These are phyloP conservation scores for Aspergillus sp. DNA, from an alignment of 2,329 filamentous ascomycete species.

Conservation along the genomic window DNA sequence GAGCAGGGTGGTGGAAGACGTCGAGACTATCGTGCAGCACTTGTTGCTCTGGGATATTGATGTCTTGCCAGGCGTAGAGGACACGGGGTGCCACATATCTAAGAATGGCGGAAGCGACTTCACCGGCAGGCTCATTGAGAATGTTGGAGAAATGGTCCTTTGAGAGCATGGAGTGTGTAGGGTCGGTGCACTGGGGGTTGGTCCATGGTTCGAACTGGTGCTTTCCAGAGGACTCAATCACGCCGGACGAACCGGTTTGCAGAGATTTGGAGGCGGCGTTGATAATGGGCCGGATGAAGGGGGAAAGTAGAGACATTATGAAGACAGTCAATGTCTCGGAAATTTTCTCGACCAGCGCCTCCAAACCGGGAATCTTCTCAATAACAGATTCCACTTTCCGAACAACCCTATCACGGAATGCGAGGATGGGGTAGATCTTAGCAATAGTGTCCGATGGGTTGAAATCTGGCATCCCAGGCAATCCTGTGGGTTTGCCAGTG, in stretches of 20 bases:
- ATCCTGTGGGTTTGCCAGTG: conserved; percentile 34
- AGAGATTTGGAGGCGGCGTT: conserved; percentile 78
- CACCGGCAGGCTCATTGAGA: conserved; percentile 73
- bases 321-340: conserved; percentile 91
- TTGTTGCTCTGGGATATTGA: conserved; percentile 76
- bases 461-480: conserved; percentile 74
- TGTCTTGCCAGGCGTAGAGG: conserved; percentile 90
- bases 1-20: conserved; percentile 87
- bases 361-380: conserved; percentile 87
- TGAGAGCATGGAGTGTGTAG: conserved; percentile 78
- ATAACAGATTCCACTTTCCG: conserved; percentile 81
- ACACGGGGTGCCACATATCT: conserved; percentile 86
- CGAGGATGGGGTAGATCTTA: conserved; percentile 91
- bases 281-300: conserved; percentile 90
- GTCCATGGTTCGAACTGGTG: conserved; percentile 80
- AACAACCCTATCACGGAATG: conserved; percentile 92
- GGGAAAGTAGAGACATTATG: conserved; percentile 83
- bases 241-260: conserved; percentile 78
- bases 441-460: conserved; percentile 74
- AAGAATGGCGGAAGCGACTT: conserved; percentile 71
- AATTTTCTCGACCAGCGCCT: conserved; percentile 88
- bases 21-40: conserved; percentile 77
- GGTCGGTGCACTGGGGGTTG: conserved; percentile 71
- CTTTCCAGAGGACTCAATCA: conserved; percentile 66
- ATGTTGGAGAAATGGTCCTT: conserved; percentile 84